Evolutionary conservation across 2,329 filamentous ascomycete species (phyloP).

Genomic region (Colletotrichum phormii): DNA sequence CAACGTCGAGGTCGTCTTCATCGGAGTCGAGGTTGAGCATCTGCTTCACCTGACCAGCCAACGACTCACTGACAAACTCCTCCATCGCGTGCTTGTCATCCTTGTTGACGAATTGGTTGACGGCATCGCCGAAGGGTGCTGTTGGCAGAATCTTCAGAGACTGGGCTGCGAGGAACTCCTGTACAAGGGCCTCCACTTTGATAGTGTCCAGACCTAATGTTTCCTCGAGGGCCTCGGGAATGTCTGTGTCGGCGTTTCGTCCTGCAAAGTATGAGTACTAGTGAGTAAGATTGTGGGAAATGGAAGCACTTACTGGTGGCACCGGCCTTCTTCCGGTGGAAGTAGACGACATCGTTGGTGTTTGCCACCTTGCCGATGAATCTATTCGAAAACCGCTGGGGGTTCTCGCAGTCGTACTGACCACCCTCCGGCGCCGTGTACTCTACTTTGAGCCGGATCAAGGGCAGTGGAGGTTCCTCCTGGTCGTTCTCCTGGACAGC

Average conservation of each 20-base stretch:
- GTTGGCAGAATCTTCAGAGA: constrained; percentile 93
- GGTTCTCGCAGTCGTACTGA: constrained; percentile 91
- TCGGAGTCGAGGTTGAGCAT: constrained; percentile 75
- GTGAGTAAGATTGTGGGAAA: neutral
- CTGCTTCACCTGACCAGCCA: constrained; percentile 77
- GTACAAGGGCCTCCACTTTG: constrained; percentile 89
- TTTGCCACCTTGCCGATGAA: constrained; percentile 95
- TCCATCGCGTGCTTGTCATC: constrained; percentile 95
- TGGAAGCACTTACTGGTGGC: constrained; percentile 53
- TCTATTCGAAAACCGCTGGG: constrained; percentile 93
- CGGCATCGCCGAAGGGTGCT: constrained; percentile 91
- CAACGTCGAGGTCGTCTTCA: constrained; percentile 76
- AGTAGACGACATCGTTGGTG: constrained; percentile 91
- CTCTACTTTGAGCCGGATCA: constrained; percentile 92
- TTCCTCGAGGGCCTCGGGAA: constrained; percentile 74
- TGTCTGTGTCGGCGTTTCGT: constrained; percentile 62
- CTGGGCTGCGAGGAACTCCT: constrained; percentile 87
- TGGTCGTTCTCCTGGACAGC: constrained; percentile 76
- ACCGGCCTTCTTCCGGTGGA: constrained; percentile 86
- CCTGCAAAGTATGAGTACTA: constrained; percentile 34
- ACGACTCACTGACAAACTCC: constrained; percentile 78
- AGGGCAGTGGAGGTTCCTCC: constrained; percentile 76
- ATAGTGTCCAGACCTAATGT: constrained; percentile 78
- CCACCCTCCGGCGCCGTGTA: constrained; percentile 87
- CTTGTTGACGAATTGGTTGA: constrained; percentile 93